Percentiles rank a stretch among this genome's conserved stretches.
Conservation (phyloP, 2,329 filamentous ascomycete genomes). For the Colletotrichum godetiae region DNA sequence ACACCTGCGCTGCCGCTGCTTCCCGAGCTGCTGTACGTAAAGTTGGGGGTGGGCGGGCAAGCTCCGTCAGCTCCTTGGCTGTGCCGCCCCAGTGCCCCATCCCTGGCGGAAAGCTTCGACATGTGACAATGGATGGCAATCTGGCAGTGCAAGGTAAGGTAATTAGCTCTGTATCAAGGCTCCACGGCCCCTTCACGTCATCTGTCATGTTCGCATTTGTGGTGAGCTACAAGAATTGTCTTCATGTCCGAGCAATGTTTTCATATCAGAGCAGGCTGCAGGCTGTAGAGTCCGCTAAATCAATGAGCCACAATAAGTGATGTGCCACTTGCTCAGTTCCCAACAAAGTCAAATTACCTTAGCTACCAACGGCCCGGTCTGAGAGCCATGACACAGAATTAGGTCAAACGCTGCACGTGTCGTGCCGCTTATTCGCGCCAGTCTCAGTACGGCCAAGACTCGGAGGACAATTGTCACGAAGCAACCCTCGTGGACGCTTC, state of each 20-base stretch:
- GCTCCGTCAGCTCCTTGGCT: conserved; percentile 29
- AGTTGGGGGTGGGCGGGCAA: conserved; percentile 10
- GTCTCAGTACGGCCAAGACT: neutral
- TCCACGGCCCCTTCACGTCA: neutral
- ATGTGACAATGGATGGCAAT: conserved; percentile 30
- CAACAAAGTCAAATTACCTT: conserved; percentile 25
- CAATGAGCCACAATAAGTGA: neutral
- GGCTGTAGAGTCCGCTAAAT: neutral
- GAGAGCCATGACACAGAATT: conserved; percentile 20
- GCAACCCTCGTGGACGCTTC: neutral
- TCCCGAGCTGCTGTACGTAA: conserved; percentile 6
- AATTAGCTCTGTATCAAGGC: neutral
- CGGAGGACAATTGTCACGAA: neutral
- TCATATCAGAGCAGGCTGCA: neutral
- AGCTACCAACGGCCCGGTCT: conserved; percentile 16
- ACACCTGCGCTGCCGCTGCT: conserved; percentile 10
- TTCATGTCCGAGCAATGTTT: neutral
- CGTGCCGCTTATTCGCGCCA: conserved; percentile 17
- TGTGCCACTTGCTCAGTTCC: neutral
- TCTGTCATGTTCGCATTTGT: neutral
- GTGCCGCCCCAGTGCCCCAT: conserved; percentile 17
- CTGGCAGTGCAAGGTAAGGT: neutral
- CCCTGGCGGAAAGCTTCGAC: conserved; percentile 26
- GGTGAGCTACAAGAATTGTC: neutral
- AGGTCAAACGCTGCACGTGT: conserved; percentile 15